Evolutionary conservation across 116 monocot species (phyloP).

Genomic region (Posidonia oceanica): DNA sequence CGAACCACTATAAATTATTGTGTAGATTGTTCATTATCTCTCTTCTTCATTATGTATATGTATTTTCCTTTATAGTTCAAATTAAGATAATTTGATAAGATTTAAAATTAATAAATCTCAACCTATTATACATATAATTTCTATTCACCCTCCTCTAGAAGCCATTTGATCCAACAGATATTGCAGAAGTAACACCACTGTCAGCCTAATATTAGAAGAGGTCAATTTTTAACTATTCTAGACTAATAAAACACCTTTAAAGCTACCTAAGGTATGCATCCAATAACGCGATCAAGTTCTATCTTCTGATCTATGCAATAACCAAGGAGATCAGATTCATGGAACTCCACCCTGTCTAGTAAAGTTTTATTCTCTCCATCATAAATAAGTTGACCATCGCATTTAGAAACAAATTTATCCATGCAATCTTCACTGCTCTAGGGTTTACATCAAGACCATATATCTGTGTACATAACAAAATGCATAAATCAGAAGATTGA

Average conservation of each 20-base stretch:
- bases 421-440: constrained; percentile 82
- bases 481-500: too few relatives aligned
- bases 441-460: constrained; percentile 98
- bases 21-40: too few relatives aligned
- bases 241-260: too few relatives aligned
- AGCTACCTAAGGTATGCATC: constrained; percentile 92
- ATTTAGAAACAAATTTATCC: constrained; percentile 84
- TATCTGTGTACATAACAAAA: constrained; percentile 27
- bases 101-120: too few relatives aligned
- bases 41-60: too few relatives aligned
- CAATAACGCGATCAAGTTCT: constrained; percentile 84
- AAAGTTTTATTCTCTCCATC: too few relatives aligned
- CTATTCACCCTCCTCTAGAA: too few relatives aligned
- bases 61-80: too few relatives aligned
- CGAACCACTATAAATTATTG: too few relatives aligned
- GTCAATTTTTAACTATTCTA: background rate
- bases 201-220: background rate
- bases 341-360: constrained; percentile 88
- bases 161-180: too few relatives aligned
- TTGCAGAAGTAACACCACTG: background rate
- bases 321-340: constrained; percentile 89
- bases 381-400: constrained; percentile 67
- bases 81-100: too few relatives aligned
- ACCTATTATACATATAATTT: too few relatives aligned
- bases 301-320: constrained; percentile 75